Evolutionary conservation across 2,329 filamentous ascomycete species (phyloP), one percentile per base, ranked within the genome.

Genomic region (Didymella segeticola): DNA sequence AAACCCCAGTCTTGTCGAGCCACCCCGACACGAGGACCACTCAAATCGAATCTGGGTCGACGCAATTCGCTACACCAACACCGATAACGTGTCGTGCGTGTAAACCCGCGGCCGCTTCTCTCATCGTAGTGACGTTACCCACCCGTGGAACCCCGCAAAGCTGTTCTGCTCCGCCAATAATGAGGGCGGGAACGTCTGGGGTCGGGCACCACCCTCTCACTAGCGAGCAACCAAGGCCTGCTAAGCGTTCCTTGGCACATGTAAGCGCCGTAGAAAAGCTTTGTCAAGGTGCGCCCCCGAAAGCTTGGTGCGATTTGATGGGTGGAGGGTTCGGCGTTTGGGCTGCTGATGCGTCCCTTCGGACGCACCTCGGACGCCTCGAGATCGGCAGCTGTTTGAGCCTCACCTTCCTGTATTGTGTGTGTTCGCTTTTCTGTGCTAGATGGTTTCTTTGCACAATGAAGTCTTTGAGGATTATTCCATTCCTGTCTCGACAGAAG

Each of bases 201-300:
- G 41, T 20, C 4, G 42, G 39, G 46, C 31, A 31, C 43, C 31
- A 38, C 10, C 20, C 20, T 3, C 34, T 3, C 5, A 17, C 33
- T 48, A 53, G 26, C 25, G 8, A 10, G 11, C 4, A 39, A 39
- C 47, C 45, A 63, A 61, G 61, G 46, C 11, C 20, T 49, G 37
- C 43, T 56, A 63, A 62, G 62, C 62, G 55, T 58, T 47, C 9
- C 61, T 62, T 61, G 49, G 56, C 57, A 34, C 43, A 11, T 22
- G n/a, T 26, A 41, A 30, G 22, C 25, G 30, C 43, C 43, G 20
- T 14, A 37, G 9, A 56, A 55, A 63, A 63, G 62, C 58, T 63
- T 62, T 59, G 60, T 46, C 43, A 55, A 61, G 46, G 34, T 15
- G 29, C 38, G 46, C 46, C 48, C 46, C 48, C 7, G 33, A 62